A percentile compares a stretch with the other conserved stretches of the same genome.
These are phyloP conservation scores for Plasmodium yoelii DNA, from an alignment of 169 alveolate genomes.

Conservation along the genomic window DNA sequence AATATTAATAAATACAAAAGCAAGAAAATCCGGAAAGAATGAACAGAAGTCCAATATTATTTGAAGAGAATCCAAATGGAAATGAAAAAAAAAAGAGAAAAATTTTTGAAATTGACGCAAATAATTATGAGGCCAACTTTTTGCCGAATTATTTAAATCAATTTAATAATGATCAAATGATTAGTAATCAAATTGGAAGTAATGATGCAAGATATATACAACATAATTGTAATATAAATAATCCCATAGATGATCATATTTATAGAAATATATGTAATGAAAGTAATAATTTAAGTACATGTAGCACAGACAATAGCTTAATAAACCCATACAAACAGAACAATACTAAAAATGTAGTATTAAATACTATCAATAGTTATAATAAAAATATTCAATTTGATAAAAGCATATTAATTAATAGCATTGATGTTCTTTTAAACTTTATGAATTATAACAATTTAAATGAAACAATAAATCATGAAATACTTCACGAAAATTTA, in stretches of 20 bases:
- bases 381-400: conserved; percentile 37
- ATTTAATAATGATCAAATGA: conserved; percentile 4
- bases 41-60: conserved; percentile 31
- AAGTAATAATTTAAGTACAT: neutral
- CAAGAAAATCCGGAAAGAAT: conserved; percentile 11
- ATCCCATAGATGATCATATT: neutral
- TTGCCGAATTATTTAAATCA: conserved; percentile 16
- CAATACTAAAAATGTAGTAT: neutral
- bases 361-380: neutral
- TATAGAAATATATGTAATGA: neutral
- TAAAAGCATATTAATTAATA: conserved; percentile 37
- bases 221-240: neutral
- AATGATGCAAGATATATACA: neutral
- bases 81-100: conserved; percentile 71
- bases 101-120: conserved; percentile 22
- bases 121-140: conserved; percentile 17
- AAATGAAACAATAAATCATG: conserved; percentile 49
- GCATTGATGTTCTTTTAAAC: conserved; percentile 51
- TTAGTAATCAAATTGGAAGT: neutral
- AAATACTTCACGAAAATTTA: conserved; percentile 50
- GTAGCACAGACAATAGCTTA: conserved; percentile 4
- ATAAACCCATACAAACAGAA: conserved; percentile 6
- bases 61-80: conserved; percentile 19
- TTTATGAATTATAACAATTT: conserved; percentile 60
- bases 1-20: neutral